Percentiles rank a stretch among this genome's conserved stretches.
Conservation (phyloP, 2,329 filamentous ascomycete species). For the Colletotrichum lini region DNA sequence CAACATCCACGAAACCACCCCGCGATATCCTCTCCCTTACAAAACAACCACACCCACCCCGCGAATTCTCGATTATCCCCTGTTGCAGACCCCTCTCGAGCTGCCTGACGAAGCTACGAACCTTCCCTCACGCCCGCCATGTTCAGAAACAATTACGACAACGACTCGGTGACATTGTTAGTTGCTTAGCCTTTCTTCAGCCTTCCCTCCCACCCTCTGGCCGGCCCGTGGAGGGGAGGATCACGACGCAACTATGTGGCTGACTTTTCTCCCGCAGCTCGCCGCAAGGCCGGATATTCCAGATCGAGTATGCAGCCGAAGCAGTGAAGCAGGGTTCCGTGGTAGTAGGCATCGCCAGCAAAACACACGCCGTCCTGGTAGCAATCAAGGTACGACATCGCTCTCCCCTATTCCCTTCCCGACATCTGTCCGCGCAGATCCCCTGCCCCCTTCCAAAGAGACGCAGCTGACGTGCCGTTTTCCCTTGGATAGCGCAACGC, state of each 20-base stretch:
- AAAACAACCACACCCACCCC: slow-evolving; percentile 6
- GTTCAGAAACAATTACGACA: slow-evolving; percentile 99
- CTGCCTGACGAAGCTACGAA: slow-evolving; percentile 42
- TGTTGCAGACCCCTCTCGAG: slow-evolving; percentile 1
- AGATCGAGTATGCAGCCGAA: slow-evolving; percentile 99
- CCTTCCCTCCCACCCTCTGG: slow-evolving; percentile 17
- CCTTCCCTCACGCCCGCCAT: slow-evolving; percentile 63
- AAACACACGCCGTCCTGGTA: slow-evolving; percentile 96
- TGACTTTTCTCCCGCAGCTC: slow-evolving; percentile 72
- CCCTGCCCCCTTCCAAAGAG: background rate
- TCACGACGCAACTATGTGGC: background rate
- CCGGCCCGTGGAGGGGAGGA: background rate
- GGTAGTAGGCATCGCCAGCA: slow-evolving; percentile 96
- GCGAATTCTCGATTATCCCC: slow-evolving; percentile 10
- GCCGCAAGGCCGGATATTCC: slow-evolving; percentile 98
- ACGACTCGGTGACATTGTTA: slow-evolving; percentile 99
- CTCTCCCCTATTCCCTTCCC: slow-evolving; percentile 2
- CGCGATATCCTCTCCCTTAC: slow-evolving; percentile 25
- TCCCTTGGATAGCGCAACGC: slow-evolving; percentile 83
- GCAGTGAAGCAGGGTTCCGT: slow-evolving; percentile 99
- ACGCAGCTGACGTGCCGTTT: slow-evolving; percentile 16
- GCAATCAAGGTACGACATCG: slow-evolving; percentile 85
- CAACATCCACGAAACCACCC: slow-evolving; percentile 40
- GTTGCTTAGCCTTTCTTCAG: slow-evolving; percentile 52
- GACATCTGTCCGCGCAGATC: background rate